phyloP scores from a whole-genome alignment of 2,329 filamentous ascomycete genomes.

The Sarocladium oryzae region DNA sequence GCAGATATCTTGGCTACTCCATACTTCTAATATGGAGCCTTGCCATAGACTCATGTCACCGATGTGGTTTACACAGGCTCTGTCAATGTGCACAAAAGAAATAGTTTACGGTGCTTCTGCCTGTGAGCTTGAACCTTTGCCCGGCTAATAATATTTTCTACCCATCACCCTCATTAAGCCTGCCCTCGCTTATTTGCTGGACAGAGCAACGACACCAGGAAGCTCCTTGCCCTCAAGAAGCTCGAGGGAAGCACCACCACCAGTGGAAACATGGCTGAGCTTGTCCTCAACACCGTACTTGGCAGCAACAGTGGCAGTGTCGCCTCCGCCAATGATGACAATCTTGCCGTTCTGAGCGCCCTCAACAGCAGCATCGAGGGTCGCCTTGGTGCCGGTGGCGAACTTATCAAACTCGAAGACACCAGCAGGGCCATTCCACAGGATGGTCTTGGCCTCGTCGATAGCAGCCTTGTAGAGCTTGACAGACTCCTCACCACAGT shows the following conservation, averaged over 20 bases:
- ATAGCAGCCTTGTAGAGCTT: constrained; percentile 87
- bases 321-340: constrained; percentile 97
- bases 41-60: too few relatives aligned
- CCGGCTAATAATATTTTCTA: not conserved
- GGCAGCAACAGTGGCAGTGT: constrained; percentile 94
- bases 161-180: not conserved
- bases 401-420: constrained; percentile 98
- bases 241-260: constrained; percentile 91
- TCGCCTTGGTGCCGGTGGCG: constrained; percentile 84
- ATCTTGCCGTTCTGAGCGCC: constrained; percentile 82
- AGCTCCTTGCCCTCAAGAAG: constrained; percentile 97
- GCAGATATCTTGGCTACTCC: too few relatives aligned
- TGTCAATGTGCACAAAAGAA: too few relatives aligned
- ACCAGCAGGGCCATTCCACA: constrained; percentile 97
- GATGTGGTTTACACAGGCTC: too few relatives aligned
- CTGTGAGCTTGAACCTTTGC: not conserved
- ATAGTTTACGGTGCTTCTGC: not conserved
- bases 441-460: constrained; percentile 83
- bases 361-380: constrained; percentile 78
- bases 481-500: constrained; percentile 84
- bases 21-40: too few relatives aligned
- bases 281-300: constrained; percentile 96
- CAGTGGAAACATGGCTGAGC: constrained; percentile 96
- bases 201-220: constrained; percentile 87
- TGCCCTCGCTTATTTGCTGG: constrained; percentile 53